Percentiles rank a stretch among this genome's conserved stretches.
These are phyloP conservation scores for Wickerhamia fluorescens DNA, from an alignment of 805 yeast species.

Conservation along the genomic window DNA sequence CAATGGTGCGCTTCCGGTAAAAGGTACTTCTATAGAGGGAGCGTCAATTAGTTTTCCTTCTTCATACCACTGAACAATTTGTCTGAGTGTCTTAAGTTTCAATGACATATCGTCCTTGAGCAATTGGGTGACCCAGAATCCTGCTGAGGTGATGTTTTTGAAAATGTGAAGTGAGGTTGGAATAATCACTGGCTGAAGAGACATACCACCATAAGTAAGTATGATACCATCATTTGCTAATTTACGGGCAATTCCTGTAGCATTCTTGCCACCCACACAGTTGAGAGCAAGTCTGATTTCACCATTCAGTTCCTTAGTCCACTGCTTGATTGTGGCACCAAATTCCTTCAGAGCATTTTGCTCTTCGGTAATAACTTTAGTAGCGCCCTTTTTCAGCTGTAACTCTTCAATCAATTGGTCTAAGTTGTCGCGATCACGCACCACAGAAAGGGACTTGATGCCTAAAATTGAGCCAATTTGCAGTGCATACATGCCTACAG, in stretches of 20 bases:
- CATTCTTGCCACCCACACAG: constrained; percentile 88
- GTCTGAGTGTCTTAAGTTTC: constrained; percentile 28
- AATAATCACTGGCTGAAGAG: constrained; percentile 85
- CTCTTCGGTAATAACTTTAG: constrained; percentile 83
- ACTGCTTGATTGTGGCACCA: constrained; percentile 48
- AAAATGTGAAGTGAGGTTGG: constrained; percentile 88
- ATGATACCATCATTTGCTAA: constrained; percentile 66
- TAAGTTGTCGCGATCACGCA: constrained; percentile 77
- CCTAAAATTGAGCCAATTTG: constrained; percentile 81
- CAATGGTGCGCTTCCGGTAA: constrained; percentile 15
- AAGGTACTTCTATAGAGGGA: constrained; percentile 24
- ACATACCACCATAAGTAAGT: constrained; percentile 97
- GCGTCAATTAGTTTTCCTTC: constrained; percentile 31
- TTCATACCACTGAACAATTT: constrained; percentile 37
- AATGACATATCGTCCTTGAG: constrained; percentile 28
- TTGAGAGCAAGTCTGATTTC: constrained; percentile 75
- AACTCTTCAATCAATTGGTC: constrained; percentile 51
- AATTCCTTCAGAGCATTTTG: constrained; percentile 67
- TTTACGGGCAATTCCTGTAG: constrained; percentile 78
- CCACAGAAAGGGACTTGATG: constrained; percentile 75
- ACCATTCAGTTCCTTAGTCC: constrained; percentile 43
- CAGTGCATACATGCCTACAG: constrained; percentile 86
- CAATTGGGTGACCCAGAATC: constrained; percentile 83
- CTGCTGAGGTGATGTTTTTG: constrained; percentile 77
- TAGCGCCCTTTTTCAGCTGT: constrained; percentile 62